Percentiles rank a stretch among this genome's conserved stretches.
phyloP scores from a whole-genome alignment of 176 grass and related monocot genomes.

The Triticum dicoccoides region DNA sequence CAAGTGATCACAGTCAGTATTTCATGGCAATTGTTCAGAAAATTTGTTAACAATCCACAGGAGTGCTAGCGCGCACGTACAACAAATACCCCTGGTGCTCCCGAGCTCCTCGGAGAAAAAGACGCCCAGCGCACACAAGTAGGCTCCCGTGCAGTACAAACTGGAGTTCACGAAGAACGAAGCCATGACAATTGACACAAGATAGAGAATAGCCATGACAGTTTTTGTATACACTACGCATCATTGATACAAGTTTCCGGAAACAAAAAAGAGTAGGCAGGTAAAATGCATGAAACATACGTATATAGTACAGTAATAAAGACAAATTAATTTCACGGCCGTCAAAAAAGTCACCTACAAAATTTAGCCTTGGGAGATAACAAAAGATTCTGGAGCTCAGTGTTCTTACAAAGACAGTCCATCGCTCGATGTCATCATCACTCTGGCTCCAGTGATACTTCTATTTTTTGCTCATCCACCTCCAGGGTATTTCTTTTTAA shows the following conservation, averaged over 20 bases:
- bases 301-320: neutral
- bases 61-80: too few species aligned
- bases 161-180: too few species aligned
- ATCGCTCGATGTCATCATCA: neutral
- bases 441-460: neutral
- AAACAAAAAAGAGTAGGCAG: neutral
- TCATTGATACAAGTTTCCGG: neutral
- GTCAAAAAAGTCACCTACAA: conserved; percentile 17
- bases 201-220: too few species aligned
- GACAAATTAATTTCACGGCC: neutral
- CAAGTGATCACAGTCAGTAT: too few species aligned
- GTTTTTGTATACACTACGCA: too few species aligned
- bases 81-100: too few species aligned
- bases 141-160: too few species aligned
- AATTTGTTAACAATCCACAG: too few species aligned
- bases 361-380: conserved; percentile 7
- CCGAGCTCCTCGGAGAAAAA: too few species aligned
- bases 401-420: neutral
- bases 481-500: neutral
- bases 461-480: neutral
- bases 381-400: neutral
- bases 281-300: neutral
- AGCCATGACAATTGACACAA: too few species aligned
- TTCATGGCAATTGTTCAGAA: too few species aligned
- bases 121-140: too few species aligned